Evolutionary conservation across 2,329 filamentous ascomycete species (phyloP).

Genomic region (Pseudogymnoascus sp.): DNA sequence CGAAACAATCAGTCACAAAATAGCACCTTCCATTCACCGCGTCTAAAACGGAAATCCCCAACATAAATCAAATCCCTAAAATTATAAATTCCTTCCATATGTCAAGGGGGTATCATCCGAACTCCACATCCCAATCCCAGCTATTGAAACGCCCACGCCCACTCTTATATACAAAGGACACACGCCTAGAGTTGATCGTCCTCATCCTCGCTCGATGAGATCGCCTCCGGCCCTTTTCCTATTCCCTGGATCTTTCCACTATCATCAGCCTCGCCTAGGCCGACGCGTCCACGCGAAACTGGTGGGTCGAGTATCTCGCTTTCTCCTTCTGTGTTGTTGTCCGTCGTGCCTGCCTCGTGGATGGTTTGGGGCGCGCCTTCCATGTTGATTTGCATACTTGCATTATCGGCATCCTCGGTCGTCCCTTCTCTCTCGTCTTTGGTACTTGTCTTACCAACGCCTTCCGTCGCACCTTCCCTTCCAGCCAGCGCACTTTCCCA

Average conservation of each 20-base stretch:
- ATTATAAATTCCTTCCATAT: not conserved
- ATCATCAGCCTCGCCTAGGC: not conserved
- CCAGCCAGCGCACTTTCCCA: not conserved
- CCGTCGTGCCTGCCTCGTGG: not conserved
- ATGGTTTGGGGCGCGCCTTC: not conserved
- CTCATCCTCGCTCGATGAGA: not conserved
- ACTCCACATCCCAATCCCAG: not conserved
- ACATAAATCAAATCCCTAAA: not conserved
- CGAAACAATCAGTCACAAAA: not conserved
- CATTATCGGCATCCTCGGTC: not conserved
- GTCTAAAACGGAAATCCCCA: not conserved
- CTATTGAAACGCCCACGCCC: not conserved
- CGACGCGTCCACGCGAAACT: not conserved
- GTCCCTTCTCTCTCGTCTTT: not conserved
- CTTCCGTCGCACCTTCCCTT: not conserved
- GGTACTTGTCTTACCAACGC: not conserved
- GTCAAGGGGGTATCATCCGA: constrained; percentile 4
- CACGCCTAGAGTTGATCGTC: not conserved
- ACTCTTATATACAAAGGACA: not conserved
- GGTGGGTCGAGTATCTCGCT: not conserved
- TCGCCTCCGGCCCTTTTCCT: not conserved
- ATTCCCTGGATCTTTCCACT: not conserved
- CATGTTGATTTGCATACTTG: not conserved
- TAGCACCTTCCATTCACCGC: not conserved
- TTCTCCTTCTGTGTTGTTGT: not conserved